These are phyloP conservation scores for Candida fluviatilis DNA, from an alignment of 805 yeast species.

Conservation along the genomic window DNA sequence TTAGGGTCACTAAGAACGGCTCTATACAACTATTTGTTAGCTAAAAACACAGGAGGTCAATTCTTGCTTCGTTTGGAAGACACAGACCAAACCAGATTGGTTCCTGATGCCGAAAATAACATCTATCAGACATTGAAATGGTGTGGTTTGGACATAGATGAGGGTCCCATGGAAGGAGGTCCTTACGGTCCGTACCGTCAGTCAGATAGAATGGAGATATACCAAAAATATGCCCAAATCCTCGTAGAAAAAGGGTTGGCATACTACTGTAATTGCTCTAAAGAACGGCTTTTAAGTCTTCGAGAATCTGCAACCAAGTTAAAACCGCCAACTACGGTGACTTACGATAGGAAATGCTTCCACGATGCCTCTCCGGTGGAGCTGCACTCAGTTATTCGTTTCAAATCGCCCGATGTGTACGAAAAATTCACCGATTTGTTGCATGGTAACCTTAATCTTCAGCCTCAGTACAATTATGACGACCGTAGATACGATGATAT, in stretches of 20 bases:
- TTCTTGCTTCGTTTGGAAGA: slow-evolving; percentile 86
- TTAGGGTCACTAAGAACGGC: slow-evolving; percentile 94
- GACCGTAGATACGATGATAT: slow-evolving; percentile 88
- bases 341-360: slow-evolving; percentile 83
- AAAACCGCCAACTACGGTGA: slow-evolving; percentile 85
- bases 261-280: slow-evolving; percentile 82
- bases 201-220: slow-evolving; percentile 70
- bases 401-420: slow-evolving; percentile 70
- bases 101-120: slow-evolving; percentile 77
- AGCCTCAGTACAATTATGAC: slow-evolving; percentile 66
- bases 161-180: slow-evolving; percentile 66
- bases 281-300: slow-evolving; percentile 65
- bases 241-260: slow-evolving; percentile 68
- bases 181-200: slow-evolving; percentile 77
- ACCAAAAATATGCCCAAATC: slow-evolving; percentile 51
- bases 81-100: slow-evolving; percentile 80
- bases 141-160: slow-evolving; percentile 77
- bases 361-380: slow-evolving; percentile 29
- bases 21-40: slow-evolving; percentile 78
- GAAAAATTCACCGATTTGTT: slow-evolving; percentile 67
- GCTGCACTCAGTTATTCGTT: slow-evolving; percentile 57
- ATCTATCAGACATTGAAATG: slow-evolving; percentile 72
- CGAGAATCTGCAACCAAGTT: slow-evolving; percentile 69
- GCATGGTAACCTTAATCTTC: slow-evolving; percentile 73
- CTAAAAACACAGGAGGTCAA: slow-evolving; percentile 73